phyloP scores from a whole-genome alignment of 495 filamentous ascomycete species.

The Neurospora sp. region DNA sequence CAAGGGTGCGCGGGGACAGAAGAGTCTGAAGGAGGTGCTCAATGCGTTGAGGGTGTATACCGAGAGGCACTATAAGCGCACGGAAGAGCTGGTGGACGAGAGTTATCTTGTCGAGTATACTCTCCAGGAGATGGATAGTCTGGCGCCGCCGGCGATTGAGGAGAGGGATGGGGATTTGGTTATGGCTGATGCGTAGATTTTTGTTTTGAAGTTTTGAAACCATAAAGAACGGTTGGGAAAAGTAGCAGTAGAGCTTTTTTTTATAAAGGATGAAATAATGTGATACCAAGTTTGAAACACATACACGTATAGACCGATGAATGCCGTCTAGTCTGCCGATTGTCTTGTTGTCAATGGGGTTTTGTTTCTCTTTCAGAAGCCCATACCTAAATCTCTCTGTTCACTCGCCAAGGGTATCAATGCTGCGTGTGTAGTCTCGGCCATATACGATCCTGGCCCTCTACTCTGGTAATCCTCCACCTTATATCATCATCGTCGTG shows the following conservation, averaged over 20 bases:
- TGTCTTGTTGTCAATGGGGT: background rate
- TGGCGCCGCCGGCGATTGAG: slow-evolving; percentile 34
- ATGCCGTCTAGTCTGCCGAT: background rate
- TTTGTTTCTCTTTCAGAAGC: background rate
- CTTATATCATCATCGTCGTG: no score
- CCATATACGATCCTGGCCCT: background rate
- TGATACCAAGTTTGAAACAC: background rate
- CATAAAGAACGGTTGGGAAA: background rate
- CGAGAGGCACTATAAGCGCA: slow-evolving; percentile 76
- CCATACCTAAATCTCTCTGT: background rate
- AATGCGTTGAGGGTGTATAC: slow-evolving; percentile 79
- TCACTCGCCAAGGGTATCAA: background rate
- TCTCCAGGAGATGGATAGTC: slow-evolving; percentile 80
- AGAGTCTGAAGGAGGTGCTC: slow-evolving; percentile 69
- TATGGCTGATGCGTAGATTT: slow-evolving; percentile 28
- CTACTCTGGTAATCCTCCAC: background rate
- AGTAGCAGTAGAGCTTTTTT: background rate
- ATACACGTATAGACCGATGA: background rate
- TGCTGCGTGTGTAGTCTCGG: background rate
- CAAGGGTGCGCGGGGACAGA: slow-evolving; percentile 52
- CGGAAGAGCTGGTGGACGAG: slow-evolving; percentile 87
- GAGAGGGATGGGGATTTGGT: slow-evolving; percentile 27
- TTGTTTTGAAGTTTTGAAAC: background rate
- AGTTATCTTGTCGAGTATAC: slow-evolving; percentile 91
- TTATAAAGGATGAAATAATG: background rate